Conservation (phyloP, 2,329 filamentous ascomycete species). For the Fusarium falciforme region DNA sequence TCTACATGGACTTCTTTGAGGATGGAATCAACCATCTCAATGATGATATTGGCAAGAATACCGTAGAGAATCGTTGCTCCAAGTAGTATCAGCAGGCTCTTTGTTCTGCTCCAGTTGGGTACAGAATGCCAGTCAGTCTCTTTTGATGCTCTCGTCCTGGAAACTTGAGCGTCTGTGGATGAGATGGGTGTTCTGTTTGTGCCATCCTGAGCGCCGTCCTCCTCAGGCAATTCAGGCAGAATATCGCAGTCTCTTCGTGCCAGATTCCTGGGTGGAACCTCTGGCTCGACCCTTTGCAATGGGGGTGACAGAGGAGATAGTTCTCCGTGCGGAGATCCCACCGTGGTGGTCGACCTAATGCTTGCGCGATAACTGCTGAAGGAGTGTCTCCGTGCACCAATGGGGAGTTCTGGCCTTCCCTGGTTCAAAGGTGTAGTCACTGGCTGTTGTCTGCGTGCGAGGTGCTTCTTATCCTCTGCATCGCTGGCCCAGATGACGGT, state of each 20-base stretch:
- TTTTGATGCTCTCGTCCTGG: not conserved
- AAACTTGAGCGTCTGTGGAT: not conserved
- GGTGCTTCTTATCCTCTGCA: not conserved
- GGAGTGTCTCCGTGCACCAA: not conserved
- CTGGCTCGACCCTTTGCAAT: not conserved
- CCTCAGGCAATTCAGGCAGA: not conserved
- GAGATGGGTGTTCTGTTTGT: not conserved
- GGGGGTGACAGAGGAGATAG: not conserved
- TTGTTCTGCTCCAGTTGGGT: not conserved
- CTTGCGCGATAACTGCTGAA: not conserved
- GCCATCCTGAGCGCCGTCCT: not conserved
- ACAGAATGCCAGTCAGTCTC: not conserved
- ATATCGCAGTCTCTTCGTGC: not conserved
- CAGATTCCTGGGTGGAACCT: not conserved
- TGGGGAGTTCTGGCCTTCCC: not conserved
- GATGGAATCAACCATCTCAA: not conserved
- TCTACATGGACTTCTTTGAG: not conserved
- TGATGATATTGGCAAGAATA: not conserved
- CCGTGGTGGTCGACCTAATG: not conserved
- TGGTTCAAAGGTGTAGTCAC: not conserved
- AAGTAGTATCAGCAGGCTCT: not conserved
- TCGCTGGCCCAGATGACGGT: not conserved
- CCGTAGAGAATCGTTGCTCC: not conserved
- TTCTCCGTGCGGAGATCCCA: not conserved
- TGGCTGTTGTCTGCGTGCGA: not conserved